phyloP scores from a whole-genome alignment of 148 eudicot genomes.

The Talinum fruticosum region DNA sequence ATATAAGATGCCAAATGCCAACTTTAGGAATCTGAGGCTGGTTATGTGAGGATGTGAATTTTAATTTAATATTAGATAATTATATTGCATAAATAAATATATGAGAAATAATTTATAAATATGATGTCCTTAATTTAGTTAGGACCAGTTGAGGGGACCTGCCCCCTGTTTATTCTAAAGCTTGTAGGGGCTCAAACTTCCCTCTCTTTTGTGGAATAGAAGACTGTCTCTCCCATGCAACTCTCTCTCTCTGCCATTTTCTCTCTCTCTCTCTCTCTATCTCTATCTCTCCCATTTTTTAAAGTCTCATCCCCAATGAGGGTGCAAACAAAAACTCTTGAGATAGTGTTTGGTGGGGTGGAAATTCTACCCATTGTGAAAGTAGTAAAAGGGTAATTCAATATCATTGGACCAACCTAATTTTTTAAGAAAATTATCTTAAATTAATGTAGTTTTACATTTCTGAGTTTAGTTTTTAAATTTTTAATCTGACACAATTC shows the following conservation, averaged over 20 bases:
- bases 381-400: neutral
- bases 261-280: neutral
- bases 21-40: conserved; percentile 10
- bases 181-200: conserved; percentile 22
- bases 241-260: neutral
- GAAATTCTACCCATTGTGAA: neutral
- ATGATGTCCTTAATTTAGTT: neutral
- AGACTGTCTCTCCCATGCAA: conserved; percentile 31
- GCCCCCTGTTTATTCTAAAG: conserved; percentile 14
- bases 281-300: neutral
- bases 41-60: neutral
- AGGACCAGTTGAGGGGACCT: conserved; percentile 10
- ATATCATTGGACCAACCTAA: too few relatives aligned
- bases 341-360: neutral
- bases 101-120: neutral
- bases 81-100: too few relatives aligned
- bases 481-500: too few relatives aligned
- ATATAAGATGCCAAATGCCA: neutral
- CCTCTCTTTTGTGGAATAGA: conserved; percentile 31
- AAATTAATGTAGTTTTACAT: too few relatives aligned
- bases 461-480: too few relatives aligned
- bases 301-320: neutral
- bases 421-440: too few relatives aligned
- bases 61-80: neutral
- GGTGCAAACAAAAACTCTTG: conserved; percentile 2